These are phyloP conservation scores for Rhodotorula babjevae DNA, from an alignment of 768 basidiomycete genomes.

Conservation along the genomic window DNA sequence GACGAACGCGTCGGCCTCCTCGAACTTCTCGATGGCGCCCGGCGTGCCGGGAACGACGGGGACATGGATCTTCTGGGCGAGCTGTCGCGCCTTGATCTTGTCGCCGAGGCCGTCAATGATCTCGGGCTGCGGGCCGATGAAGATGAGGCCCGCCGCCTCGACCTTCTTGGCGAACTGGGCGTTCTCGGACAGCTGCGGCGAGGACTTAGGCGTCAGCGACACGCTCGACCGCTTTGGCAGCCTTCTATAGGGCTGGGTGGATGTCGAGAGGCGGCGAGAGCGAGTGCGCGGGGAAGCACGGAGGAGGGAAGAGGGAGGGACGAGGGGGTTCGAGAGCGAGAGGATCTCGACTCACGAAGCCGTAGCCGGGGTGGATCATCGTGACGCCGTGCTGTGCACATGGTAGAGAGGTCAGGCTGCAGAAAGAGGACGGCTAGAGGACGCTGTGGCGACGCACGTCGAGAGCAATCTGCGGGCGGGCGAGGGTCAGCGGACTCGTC, in stretches of 20 bases:
- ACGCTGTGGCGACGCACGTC: background rate
- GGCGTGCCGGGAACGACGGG: slow-evolving; percentile 97
- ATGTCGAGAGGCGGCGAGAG: no score
- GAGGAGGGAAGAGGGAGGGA: no score
- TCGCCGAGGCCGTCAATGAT: slow-evolving; percentile 97
- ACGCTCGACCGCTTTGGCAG: no score
- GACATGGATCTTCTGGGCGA: slow-evolving; percentile 84
- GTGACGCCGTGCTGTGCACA: slow-evolving; percentile 72
- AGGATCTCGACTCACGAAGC: background rate
- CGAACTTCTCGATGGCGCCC: slow-evolving; percentile 76
- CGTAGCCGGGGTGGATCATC: slow-evolving; percentile 77
- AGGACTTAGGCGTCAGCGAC: no score
- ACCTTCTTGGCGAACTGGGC: slow-evolving; percentile 95
- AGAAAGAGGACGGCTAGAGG: background rate
- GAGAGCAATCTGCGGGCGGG: slow-evolving; percentile 10
- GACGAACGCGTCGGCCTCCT: slow-evolving; percentile 80
- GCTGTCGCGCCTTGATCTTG: slow-evolving; percentile 92
- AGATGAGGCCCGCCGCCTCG: slow-evolving; percentile 93
- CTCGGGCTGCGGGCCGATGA: slow-evolving; percentile 90
- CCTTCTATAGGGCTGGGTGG: no score
- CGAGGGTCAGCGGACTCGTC: background rate
- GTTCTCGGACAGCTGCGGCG: slow-evolving; percentile 72
- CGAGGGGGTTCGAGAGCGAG: background rate
- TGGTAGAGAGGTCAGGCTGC: background rate
- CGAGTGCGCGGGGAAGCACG: no score